Base-by-base conservation (phyloP, 805 yeast genomes). In the Pichia californica region DNA sequence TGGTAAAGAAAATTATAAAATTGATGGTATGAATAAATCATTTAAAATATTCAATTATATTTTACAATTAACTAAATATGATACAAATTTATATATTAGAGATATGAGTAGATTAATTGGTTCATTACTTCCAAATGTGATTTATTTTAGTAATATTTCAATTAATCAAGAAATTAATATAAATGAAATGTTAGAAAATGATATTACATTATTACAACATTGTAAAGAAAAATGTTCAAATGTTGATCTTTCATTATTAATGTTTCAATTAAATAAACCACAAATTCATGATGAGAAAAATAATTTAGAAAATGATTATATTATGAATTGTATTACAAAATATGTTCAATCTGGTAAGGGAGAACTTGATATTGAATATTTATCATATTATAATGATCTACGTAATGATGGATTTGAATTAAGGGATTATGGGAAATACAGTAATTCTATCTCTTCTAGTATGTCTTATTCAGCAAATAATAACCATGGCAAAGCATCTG, bases 51-150 rank as follows among this genome's bases (percentile, higher is more conserved):
- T 81, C 58, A 70, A 75, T 19, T 71, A 79, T 52, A 74, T 76
- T 1, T 61, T 87, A 33, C 76, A 79, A 18, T 65, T 87, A 38
- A 76, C 85, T 11, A 78, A 81, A 49, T 85, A 80, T 58, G 99
- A 93, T 59, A 68, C 72, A 7, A 74, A 77, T 4, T 77, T 78
- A 52, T 96, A 87, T 56, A 75, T 86, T 1, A 72, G 98, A 47
- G 98, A 93, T 57, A 71, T 91, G 46, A 88, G 96, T 0, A 71
- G 99, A 52, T 71, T 82, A 65, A 68, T 87, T 25, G 67, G 76
- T 20, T 74, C 87, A 0, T 64, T 91, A 4, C 66, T 88, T 38
- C 71, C 74, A 26, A 61, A 61, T 42, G 41, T 63, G 11, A 47
- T 55, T 2, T 72, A 71, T 35, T 66, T 45, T 8, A 41, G 53